Evolutionary conservation across 208 protist genomes (phyloP).

Genomic region (Novymonas esmeraldas): DNA sequence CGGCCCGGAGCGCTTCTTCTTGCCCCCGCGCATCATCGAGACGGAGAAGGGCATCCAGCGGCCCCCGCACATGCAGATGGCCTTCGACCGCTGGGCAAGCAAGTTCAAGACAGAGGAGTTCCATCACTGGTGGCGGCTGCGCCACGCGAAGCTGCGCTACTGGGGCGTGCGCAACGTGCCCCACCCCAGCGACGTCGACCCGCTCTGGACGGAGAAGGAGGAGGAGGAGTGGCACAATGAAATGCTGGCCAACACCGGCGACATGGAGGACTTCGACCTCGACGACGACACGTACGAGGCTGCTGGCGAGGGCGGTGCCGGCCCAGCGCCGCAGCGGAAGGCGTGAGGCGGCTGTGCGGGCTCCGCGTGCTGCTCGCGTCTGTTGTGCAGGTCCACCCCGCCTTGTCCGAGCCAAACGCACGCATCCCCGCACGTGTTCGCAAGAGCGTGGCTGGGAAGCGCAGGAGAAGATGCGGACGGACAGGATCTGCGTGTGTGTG

Average conservation of each 20-base stretch:
- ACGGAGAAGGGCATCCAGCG: slow-evolving; percentile 90
- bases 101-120: slow-evolving; percentile 94
- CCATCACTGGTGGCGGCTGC: slow-evolving; percentile 91
- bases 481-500: too few species aligned
- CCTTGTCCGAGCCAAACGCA: too few species aligned
- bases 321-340: slow-evolving; percentile 34
- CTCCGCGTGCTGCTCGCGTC: too few species aligned
- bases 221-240: slow-evolving; percentile 93
- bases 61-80: slow-evolving; percentile 93
- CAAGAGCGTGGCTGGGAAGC: too few species aligned
- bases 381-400: too few species aligned
- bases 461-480: too few species aligned
- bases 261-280: slow-evolving; percentile 89
- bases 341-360: too few species aligned
- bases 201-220: slow-evolving; percentile 91
- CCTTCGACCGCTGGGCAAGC: slow-evolving; percentile 91
- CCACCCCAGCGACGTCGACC: slow-evolving; percentile 90
- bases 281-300: slow-evolving; percentile 72
- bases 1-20: slow-evolving; percentile 88
- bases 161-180: slow-evolving; percentile 93
- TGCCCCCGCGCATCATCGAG: slow-evolving; percentile 87
- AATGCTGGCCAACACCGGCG: slow-evolving; percentile 85
- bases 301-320: slow-evolving; percentile 58
- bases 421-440: too few species aligned
- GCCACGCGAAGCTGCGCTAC: slow-evolving; percentile 90